Evolutionary conservation across 768 basidiomycete species (phyloP).

Genomic region (Asterophora parasitica): DNA sequence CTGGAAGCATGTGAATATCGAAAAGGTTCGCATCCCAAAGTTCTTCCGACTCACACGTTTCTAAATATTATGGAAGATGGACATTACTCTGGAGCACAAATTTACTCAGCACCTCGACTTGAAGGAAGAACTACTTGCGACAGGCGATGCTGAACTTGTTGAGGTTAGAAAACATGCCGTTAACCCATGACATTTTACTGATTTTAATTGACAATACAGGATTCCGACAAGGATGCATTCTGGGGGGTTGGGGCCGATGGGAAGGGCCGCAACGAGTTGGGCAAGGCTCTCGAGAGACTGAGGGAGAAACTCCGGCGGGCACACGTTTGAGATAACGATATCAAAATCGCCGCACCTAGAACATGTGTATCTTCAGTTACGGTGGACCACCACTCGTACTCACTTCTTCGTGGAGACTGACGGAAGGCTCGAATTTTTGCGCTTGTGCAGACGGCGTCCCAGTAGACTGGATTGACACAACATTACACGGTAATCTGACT

Average conservation of each 20-base stretch:
- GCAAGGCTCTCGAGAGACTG: conserved; percentile 62
- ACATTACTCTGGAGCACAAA: conserved; percentile 58
- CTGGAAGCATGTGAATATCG: conserved; percentile 67
- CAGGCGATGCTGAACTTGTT: conserved; percentile 61
- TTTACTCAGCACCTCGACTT: conserved; percentile 67
- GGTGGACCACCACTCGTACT: too few species aligned
- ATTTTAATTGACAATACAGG: conserved; percentile 29
- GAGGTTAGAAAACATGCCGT: conserved; percentile 41
- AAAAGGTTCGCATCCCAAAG: conserved; percentile 37
- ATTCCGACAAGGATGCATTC: conserved; percentile 73
- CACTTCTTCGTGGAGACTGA: too few species aligned
- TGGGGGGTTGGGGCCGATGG: conserved; percentile 72
- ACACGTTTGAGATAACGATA: background rate
- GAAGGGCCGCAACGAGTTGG: conserved; percentile 68
- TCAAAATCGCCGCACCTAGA: background rate
- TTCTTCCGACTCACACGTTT: background rate
- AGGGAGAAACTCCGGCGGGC: conserved; percentile 43
- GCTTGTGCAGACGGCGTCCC: too few species aligned
- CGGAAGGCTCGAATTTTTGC: too few species aligned
- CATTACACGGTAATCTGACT: too few species aligned
- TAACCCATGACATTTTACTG: conserved; percentile 4
- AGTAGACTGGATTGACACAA: too few species aligned
- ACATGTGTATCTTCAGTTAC: conserved; percentile 42
- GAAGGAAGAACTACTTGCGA: conserved; percentile 53
- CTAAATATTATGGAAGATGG: conserved; percentile 46